Conservation (phyloP, 192 early-diverging fungal genomes). For the Podila epigama region DNA sequence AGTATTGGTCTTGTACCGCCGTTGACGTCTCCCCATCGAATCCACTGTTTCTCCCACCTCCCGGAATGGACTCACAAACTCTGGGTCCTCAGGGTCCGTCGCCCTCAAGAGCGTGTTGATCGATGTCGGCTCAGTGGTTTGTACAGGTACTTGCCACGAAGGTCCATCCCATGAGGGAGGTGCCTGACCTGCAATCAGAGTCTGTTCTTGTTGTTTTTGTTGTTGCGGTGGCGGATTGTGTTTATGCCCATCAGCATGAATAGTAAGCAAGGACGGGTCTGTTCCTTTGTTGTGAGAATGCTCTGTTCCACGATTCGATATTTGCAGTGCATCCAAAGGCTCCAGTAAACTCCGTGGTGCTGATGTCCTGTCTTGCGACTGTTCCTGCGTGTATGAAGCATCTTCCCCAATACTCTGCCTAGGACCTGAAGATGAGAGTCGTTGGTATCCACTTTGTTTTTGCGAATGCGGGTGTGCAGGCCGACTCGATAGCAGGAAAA, state of each 20-base stretch:
- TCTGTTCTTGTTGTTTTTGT: not conserved
- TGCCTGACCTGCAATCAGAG: not conserved
- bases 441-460: conserved; percentile 14
- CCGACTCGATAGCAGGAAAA: conserved; percentile 34
- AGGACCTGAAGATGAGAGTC: conserved; percentile 4
- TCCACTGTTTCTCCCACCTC: conserved; percentile 13
- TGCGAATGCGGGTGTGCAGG: not conserved
- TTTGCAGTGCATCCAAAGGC: no score
- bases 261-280: no score
- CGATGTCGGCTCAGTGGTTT: conserved; percentile 24
- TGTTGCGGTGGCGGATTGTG: not conserved
- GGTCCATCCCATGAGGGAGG: conserved; percentile 2
- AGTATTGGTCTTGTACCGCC: conserved; percentile 17
- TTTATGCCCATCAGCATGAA: no score
- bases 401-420: not conserved
- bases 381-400: no score
- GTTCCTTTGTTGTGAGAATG: no score
- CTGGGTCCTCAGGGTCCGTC: conserved; percentile 38
- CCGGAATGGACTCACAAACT: conserved; percentile 27
- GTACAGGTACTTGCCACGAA: not conserved
- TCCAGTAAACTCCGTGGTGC: no score
- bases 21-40: not conserved
- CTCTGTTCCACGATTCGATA: no score
- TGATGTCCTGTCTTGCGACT: no score
- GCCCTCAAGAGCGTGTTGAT: conserved; percentile 37